Base-by-base conservation (phyloP, 805 yeast genomes). In the Cyberlindnera euphorbiiphila region DNA sequence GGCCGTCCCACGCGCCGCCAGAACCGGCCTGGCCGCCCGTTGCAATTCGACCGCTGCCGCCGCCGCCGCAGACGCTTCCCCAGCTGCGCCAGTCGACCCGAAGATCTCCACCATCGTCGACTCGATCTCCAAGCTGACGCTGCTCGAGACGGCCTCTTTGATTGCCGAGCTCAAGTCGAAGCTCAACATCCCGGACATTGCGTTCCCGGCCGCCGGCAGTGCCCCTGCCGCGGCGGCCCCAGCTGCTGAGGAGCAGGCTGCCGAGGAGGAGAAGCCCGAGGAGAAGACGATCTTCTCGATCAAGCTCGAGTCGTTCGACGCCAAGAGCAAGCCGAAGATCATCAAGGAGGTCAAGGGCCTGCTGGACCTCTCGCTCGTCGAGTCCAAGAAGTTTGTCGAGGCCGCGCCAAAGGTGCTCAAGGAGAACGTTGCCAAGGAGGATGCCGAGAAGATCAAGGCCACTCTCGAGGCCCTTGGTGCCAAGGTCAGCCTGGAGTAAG, bases 361-460 rank as follows among this genome's bases (percentile, higher is more conserved):
- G 59, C 74, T 93, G 57, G 96, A 96, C 12, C 73, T 93, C 55
- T 86, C 96, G 6, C 74, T 93, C 53, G 98, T 93, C 44, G 98
- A 93, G 62, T 85, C 97, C 46, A 93, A 93, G 80, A 93, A 93
- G 71, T 85, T 93, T 51, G 99, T 93, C 41, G 99, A 93, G 72
- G 68, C 87, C 56, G 98, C 99, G 45, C 99, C 99, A 54, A 93
- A 93, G 74, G 72, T 85, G 31, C 72, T 93, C 64, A 93, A 93
- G 71, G 99, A 93, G 56, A 87, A 88, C 55, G 88, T 93, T 45
- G 82, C 95, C 46, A 93, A 93, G 74, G 99, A 86, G 61, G 99
- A 93, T 56, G 98, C 98, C 50, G 97, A 91, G 57, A 88, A 89
- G 76, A 83, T 93, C 62, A 91, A 93, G 73, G 72, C 85, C 44